Percentiles rank a stretch among this genome's conserved stretches.
These are phyloP conservation scores for Tephrocybe rancida DNA, from an alignment of 768 basidiomycete genomes.

Conservation along the genomic window DNA sequence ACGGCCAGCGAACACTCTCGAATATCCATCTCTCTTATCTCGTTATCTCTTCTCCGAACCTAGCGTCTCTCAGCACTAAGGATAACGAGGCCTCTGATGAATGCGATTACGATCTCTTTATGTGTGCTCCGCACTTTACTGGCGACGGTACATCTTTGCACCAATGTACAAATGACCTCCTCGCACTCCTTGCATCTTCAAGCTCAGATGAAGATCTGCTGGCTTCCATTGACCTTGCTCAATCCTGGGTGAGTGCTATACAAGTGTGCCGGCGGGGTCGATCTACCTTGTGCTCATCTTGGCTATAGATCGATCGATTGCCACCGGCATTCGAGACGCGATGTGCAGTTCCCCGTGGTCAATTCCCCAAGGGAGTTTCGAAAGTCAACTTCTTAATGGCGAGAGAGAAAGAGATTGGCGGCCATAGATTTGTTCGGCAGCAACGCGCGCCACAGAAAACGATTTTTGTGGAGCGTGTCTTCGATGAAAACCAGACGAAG, in stretches of 20 bases:
- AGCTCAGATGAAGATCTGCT: slow-evolving; percentile 23
- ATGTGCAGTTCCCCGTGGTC: slow-evolving; percentile 17
- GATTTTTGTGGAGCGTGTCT: slow-evolving; percentile 32
- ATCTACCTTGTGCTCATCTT: not conserved
- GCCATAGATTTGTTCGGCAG: slow-evolving; percentile 50
- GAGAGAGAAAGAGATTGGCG: slow-evolving; percentile 54
- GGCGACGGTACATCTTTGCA: slow-evolving; percentile 74
- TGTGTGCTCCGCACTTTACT: slow-evolving; percentile 66
- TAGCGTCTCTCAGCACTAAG: too few species aligned
- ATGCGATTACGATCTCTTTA: slow-evolving; percentile 43
- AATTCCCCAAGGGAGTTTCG: slow-evolving; percentile 36
- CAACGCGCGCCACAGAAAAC: slow-evolving; percentile 35
- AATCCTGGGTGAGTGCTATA: slow-evolving; percentile 20
- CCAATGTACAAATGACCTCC: slow-evolving; percentile 64
- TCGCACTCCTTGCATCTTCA: slow-evolving; percentile 37
- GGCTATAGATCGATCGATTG: slow-evolving; percentile 14
- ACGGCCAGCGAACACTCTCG: slow-evolving; percentile 61
- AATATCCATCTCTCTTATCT: slow-evolving; percentile 53
- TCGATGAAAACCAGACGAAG: slow-evolving; percentile 37
- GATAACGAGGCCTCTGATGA: slow-evolving; percentile 5
- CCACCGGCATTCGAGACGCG: slow-evolving; percentile 30
- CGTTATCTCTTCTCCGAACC: slow-evolving; percentile 31
- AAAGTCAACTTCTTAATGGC: slow-evolving; percentile 49
- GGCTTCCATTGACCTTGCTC: slow-evolving; percentile 12
- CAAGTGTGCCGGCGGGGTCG: not conserved